A percentile compares a stretch with the other conserved stretches of the same genome.
These are phyloP conservation scores for Gossypium gossypioides DNA, from an alignment of 441 rosid genomes.

Conservation along the genomic window DNA sequence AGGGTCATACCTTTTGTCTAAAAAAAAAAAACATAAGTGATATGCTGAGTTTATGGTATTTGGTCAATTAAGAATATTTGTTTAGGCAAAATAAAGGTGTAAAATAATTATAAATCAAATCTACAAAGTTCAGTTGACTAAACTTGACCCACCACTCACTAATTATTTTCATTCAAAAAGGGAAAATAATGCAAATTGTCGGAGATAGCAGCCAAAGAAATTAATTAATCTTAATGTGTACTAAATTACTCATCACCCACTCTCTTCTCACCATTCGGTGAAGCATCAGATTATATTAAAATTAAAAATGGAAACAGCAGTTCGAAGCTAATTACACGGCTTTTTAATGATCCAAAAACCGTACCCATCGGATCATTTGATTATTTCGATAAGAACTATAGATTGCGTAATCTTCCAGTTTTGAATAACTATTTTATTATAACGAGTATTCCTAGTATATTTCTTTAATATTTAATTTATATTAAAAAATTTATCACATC, in stretches of 20 bases:
- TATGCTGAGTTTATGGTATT: no score
- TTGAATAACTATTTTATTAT: background rate
- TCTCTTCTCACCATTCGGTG: background rate
- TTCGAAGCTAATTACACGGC: background rate
- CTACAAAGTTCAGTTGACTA: background rate
- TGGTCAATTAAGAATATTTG: no score
- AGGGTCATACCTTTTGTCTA: no score
- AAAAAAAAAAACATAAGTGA: no score
- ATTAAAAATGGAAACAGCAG: background rate
- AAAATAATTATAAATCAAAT: background rate
- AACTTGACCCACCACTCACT: background rate
- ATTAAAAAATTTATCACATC: no score
- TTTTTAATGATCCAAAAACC: background rate
- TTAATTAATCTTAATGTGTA: background rate
- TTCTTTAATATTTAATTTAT: no score
- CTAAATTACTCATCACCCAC: background rate
- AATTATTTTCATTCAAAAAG: background rate
- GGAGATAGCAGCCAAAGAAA: background rate
- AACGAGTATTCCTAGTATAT: no score
- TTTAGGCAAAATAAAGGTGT: no score
- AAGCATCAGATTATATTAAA: background rate
- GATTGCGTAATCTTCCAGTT: conserved; percentile 1
- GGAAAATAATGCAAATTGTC: background rate
- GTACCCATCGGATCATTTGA: background rate
- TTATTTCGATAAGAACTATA: background rate